phyloP scores from a whole-genome alignment of 2,329 filamentous ascomycete species.

The Sclerotinia sclerotiorum region DNA sequence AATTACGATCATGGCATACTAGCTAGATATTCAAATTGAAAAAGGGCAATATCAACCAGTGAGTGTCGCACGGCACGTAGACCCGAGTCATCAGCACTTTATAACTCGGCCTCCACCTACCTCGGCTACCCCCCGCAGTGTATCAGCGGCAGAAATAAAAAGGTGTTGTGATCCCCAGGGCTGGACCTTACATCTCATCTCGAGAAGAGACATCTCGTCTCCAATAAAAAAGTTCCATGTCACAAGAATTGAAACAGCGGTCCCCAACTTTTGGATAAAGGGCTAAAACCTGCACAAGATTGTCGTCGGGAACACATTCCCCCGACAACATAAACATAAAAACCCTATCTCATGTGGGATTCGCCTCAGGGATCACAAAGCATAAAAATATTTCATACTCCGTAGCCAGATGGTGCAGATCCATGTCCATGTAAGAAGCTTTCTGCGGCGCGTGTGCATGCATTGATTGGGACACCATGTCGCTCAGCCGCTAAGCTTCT shows the following conservation, averaged over 20 bases:
- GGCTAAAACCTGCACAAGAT: background rate
- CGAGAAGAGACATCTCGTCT: background rate
- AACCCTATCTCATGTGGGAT: background rate
- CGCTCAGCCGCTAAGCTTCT: conserved; percentile 9
- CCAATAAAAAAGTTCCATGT: background rate
- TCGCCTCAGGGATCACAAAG: conserved; percentile 3
- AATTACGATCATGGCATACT: background rate
- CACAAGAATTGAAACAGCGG: background rate
- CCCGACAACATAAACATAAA: background rate
- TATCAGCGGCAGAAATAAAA: background rate
- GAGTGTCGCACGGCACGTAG: background rate
- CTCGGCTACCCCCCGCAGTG: background rate
- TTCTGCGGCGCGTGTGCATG: background rate
- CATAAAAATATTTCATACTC: background rate
- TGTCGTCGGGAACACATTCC: background rate
- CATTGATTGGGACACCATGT: background rate
- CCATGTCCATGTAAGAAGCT: background rate
- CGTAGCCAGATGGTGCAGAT: background rate
- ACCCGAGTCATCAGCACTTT: conserved; percentile 7
- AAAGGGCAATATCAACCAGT: background rate
- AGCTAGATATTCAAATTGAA: background rate
- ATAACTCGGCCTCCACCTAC: background rate
- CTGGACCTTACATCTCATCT: background rate
- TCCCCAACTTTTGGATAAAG: background rate
- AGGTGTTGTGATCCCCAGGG: background rate